Evolutionary conservation across 331 rosid genomes (phyloP).

Genomic region (Acacia concinna): DNA sequence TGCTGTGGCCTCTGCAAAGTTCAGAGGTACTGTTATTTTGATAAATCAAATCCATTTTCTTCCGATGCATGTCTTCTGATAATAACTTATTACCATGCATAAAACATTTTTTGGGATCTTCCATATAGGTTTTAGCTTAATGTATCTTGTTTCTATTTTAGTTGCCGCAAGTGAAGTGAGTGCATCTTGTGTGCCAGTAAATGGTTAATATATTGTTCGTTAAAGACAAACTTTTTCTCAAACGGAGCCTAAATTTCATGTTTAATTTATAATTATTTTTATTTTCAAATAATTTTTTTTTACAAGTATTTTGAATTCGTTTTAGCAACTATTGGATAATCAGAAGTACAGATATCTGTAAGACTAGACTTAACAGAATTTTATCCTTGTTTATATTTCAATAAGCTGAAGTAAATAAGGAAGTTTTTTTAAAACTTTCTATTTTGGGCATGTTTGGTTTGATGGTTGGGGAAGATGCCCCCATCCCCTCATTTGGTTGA

Average conservation of each 20-base stretch:
- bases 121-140: conserved; percentile 13
- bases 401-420: not conserved
- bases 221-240: conserved; percentile 17
- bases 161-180: not conserved
- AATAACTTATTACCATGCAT: conserved; percentile 10
- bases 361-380: conserved; percentile 8
- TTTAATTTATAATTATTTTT: not conserved
- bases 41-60: conserved; percentile 22
- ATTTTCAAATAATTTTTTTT: not conserved
- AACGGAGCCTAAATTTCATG: conserved; percentile 12
- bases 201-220: conserved; percentile 26
- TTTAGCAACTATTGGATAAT: not conserved
- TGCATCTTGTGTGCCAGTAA: conserved; percentile 7
- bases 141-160: conserved; percentile 14
- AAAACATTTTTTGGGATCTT: conserved; percentile 1
- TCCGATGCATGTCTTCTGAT: conserved; percentile 13
- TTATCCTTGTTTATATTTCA: conserved; percentile 13
- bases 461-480: not conserved
- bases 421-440: conserved; percentile 21
- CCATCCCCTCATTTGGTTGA: not conserved
- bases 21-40: conserved; percentile 69
- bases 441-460: not conserved
- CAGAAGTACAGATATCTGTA: conserved; percentile 11
- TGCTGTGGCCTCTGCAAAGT: conserved; percentile 93
- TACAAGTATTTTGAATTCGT: conserved; percentile 5